Conservation (phyloP, 441 rosid species). For the Oxalis stricta region DNA sequence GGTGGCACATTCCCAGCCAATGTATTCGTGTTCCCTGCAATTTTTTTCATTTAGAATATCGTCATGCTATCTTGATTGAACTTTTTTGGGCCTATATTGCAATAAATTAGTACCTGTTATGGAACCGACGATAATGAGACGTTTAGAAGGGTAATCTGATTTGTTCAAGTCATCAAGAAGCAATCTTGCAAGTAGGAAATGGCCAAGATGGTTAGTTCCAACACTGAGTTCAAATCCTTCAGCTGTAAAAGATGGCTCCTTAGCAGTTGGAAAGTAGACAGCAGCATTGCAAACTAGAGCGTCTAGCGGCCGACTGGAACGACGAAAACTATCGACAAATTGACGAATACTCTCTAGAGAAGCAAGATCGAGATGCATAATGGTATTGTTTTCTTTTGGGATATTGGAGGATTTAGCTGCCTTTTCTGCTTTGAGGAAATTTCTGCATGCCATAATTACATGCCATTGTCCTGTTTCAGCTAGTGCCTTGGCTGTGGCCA, state of each 20-base stretch:
- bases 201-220: constrained; percentile 89
- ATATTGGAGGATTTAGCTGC: constrained; percentile 75
- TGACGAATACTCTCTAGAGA: constrained; percentile 74
- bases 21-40: constrained; percentile 74
- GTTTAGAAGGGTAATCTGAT: constrained; percentile 59
- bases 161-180: constrained; percentile 63
- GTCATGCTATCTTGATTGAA: too few relatives aligned
- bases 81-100: not conserved
- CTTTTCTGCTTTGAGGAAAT: constrained; percentile 77
- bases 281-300: constrained; percentile 84
- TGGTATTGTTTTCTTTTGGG: constrained; percentile 56
- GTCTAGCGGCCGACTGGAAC: constrained; percentile 44
- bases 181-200: constrained; percentile 58
- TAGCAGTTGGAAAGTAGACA: constrained; percentile 71
- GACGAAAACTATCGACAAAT: constrained; percentile 43
- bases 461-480: constrained; percentile 79
- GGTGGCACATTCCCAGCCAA: constrained; percentile 90
- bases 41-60: not conserved
- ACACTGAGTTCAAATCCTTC: constrained; percentile 88
- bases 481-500: constrained; percentile 65
- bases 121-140: constrained; percentile 85
- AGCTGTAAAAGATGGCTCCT: constrained; percentile 73
- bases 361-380: constrained; percentile 81
- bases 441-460: constrained; percentile 75
- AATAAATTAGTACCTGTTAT: constrained; percentile 45